Evolutionary conservation across 2,329 filamentous ascomycete species (phyloP), one percentile per base, ranked within the genome.

Genomic region (Aphanocladium album): DNA sequence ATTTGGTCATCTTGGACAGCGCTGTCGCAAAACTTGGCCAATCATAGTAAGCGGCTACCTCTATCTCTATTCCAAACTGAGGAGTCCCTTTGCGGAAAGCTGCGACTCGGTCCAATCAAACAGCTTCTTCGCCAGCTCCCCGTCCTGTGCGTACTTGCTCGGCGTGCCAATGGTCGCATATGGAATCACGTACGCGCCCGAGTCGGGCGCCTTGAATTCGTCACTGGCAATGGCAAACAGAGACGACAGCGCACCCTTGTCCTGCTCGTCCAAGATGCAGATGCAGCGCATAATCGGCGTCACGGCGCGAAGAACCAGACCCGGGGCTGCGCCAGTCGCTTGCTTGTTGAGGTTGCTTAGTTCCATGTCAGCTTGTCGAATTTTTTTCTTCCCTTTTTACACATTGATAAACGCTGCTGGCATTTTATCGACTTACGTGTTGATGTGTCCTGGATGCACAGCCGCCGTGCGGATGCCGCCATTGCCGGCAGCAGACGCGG

Each of bases 141-240:
- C 21, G 47, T 62, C 63, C 49, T 57, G 45, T 41, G 65, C 64
- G 56, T 51, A 45, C 43, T 61, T 55, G 61, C 67, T 65, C 27
- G 66, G 63, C 17, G 57, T 66, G 19, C 67, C 66, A 17, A 68
- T 60, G 33, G 64, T 65, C 2, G 67, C 63, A 54, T 67, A 65
- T 14, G 66, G 67, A 25, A 67, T 62, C 11, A 68, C 58, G 17
- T 67, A 68, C 3, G 62, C 61, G 7, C 67, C 67, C 4, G 64
- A 67, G 14, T 65, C 59, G 3, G 19, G 35, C 12, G 56, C 30
- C 11, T 57, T 59, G 57, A 69, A 67, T 8, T 63, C 54, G 5
- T 61, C 46, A 46, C 65, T 66, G 7, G 67, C 67, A 27, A 65
- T 53, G 2, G 62, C 62, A 53, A 64, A 68, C 9, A 69, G 62